phyloP scores from a whole-genome alignment of 176 grass and related monocot genomes.

The Oryza officinalis region DNA sequence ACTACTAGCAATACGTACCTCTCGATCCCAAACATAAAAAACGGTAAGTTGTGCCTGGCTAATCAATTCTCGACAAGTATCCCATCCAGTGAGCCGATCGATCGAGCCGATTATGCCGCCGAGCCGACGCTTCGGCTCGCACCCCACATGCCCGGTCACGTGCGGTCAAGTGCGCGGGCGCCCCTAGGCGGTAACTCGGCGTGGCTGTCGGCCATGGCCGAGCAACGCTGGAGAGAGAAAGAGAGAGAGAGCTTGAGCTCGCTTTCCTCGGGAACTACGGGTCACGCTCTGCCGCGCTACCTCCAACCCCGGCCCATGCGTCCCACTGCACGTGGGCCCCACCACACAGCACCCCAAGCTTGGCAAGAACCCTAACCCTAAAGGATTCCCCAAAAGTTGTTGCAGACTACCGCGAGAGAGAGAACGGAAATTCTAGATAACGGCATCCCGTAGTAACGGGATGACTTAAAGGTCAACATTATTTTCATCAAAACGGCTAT shows the following conservation, averaged over 20 bases:
- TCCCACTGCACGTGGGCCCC: constrained; percentile 20
- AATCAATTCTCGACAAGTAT: constrained; percentile 40
- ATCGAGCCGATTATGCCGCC: constrained; percentile 9
- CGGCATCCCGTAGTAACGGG: no score
- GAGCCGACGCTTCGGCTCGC: constrained; percentile 24
- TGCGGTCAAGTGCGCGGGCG: constrained; percentile 27
- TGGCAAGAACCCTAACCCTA: constrained; percentile 46
- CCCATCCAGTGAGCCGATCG: constrained; percentile 13
- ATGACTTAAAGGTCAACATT: no score
- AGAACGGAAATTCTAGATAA: no score
- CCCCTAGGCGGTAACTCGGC: constrained; percentile 37
- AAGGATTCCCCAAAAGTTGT: constrained; percentile 26
- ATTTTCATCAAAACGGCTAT: no score
- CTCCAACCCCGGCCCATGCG: neutral
- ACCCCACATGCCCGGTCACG: constrained; percentile 32
- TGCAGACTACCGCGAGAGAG: neutral
- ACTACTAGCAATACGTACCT: no score
- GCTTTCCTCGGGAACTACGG: constrained; percentile 50
- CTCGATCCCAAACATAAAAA: neutral
- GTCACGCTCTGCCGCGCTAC: constrained; percentile 18
- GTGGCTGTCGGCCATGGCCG: constrained; percentile 59
- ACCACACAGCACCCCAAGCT: neutral
- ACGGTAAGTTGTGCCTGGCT: constrained; percentile 5
- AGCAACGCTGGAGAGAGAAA: constrained; percentile 29
- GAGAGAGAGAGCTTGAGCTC: neutral